A percentile compares a stretch with the other conserved stretches of the same genome.
Conservation (phyloP, 2,329 filamentous ascomycete species). For the Fusarium irregulare region DNA sequence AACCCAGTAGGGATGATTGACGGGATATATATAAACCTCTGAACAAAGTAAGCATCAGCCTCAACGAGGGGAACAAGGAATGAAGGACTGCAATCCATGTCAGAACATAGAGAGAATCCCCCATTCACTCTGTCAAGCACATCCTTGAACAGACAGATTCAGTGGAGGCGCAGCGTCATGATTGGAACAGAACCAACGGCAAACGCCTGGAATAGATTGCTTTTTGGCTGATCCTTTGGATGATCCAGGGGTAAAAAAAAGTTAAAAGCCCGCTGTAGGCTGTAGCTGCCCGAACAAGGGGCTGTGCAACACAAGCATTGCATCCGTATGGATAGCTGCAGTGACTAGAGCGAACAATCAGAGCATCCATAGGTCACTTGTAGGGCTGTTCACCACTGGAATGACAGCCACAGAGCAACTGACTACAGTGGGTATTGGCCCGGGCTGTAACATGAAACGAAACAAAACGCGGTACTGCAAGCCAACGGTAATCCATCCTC, state of each 20-base stretch:
- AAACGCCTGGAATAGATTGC: constrained; percentile 16
- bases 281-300: constrained; percentile 12
- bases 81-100: constrained; percentile 15
- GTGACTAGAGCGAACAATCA: not conserved
- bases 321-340: not conserved
- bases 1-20: constrained; percentile 2
- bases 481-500: not conserved
- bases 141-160: constrained; percentile 9
- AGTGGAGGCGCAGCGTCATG: constrained; percentile 30
- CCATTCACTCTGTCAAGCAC: constrained; percentile 1
- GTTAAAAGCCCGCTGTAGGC: not conserved
- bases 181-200: constrained; percentile 21
- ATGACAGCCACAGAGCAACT: not conserved
- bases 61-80: constrained; percentile 6
- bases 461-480: constrained; percentile 9
- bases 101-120: not conserved
- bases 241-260: constrained; percentile 11
- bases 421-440: not conserved
- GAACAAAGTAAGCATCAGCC: constrained; percentile 31
- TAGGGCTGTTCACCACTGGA: constrained; percentile 18
- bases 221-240: constrained; percentile 9
- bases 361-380: not conserved
- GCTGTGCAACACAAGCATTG: constrained; percentile 17
- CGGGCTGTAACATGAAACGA: constrained; percentile 24
- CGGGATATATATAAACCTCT: constrained; percentile 20